Percentiles rank a stretch among this genome's conserved stretches.
Conservation (phyloP, 306 rosid genomes). For the Myrica gale region DNA sequence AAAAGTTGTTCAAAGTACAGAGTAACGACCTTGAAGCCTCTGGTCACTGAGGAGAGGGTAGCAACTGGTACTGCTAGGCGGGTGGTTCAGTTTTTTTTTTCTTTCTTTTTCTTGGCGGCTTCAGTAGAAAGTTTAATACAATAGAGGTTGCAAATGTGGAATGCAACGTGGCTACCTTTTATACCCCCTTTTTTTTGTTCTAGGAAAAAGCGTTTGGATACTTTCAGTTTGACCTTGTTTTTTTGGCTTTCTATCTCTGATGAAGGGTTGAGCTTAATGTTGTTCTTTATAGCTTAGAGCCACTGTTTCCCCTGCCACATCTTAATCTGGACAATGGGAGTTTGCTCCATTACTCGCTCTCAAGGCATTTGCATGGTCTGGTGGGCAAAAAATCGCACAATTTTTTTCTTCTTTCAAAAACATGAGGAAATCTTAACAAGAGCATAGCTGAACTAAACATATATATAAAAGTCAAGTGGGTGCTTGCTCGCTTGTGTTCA, state of each 20-base stretch:
- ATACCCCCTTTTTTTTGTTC: constrained; percentile 20
- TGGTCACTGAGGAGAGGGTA: neutral
- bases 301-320: neutral
- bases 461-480: neutral
- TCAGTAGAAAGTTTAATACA: neutral
- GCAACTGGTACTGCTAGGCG: neutral
- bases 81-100: neutral
- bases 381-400: too few species aligned
- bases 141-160: neutral
- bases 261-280: constrained; percentile 3
- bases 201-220: constrained; percentile 12
- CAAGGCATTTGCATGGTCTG: too few species aligned
- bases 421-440: too few species aligned
- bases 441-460: neutral
- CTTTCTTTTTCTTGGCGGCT: too few species aligned
- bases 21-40: neutral
- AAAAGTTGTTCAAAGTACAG: neutral
- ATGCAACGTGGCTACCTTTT: constrained; percentile 13
- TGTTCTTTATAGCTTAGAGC: neutral
- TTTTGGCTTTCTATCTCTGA: neutral
- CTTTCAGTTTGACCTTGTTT: neutral
- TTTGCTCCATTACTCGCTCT: too few species aligned
- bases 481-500: neutral
- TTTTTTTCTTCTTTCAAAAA: too few species aligned
- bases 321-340: neutral